Base-by-base conservation (phyloP, 345 rosid genomes). In the Erodium maritimum region DNA sequence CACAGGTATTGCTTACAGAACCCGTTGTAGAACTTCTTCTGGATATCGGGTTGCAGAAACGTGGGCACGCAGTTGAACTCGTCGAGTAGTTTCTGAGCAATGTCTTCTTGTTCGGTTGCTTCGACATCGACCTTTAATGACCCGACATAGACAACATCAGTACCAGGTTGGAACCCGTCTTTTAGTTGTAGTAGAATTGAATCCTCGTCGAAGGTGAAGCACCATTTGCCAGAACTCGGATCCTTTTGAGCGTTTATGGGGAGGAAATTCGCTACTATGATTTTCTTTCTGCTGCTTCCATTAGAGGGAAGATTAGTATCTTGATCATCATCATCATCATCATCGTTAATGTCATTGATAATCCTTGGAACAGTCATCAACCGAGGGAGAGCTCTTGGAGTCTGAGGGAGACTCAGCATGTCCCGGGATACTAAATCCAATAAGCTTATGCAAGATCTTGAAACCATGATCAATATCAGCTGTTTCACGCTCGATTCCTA, bases 1-100 rank as follows among this genome's bases (percentile, higher is more conserved):
- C 95, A 87, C 50, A 87, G 59, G 55, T 82, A 86, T 52, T 84
- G 86, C 60, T 87, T 87, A 61, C 95, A 87, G 73, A 87, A 87
- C 52, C 90, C 90, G 58, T 61, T 74, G 64, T 87, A 87, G 62
- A 71, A 87, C 59, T 77, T 87, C 57, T 77, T 80, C 69, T 87
- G 85, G 18, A 87, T 64, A 53, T 87, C 95, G 6, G 22, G 73
- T 0, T 86, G 80, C 12, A 87, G 61, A 75, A 87, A 87, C 5
- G 90, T 77, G 8, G 90, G 95, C 20, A 84, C 86, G 48, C 95
- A 87, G 24, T 77, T 81, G 63, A 84, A 87, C 58, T 82, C 86
- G 62, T 67, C 66, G 57, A 80, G 61, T 65, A 87, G 74, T 69
- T 59, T 80, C 23, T 79, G 86, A 5, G 95, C 75, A 58, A 87